Percentiles rank a stretch among this genome's conserved stretches.
These are phyloP conservation scores for Phaeosphaeria sp. DNA, from an alignment of 2,329 filamentous ascomycete genomes.

Conservation along the genomic window DNA sequence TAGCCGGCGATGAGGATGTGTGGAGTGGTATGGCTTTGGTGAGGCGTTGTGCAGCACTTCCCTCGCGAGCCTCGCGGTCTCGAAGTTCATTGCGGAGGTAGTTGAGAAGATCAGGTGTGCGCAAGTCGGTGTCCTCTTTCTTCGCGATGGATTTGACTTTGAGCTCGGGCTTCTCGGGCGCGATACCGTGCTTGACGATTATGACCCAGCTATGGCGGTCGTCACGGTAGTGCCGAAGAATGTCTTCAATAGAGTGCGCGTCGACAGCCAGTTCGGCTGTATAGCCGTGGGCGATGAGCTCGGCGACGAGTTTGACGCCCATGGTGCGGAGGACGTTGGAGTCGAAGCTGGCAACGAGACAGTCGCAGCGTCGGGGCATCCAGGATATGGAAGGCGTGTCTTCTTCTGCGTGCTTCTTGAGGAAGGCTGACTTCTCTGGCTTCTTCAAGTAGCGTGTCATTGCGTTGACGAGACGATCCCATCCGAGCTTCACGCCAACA, in stretches of 20 bases:
- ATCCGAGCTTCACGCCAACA: conserved; percentile 90
- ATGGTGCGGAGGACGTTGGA: conserved; percentile 74
- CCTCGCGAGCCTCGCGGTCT: conserved; percentile 72
- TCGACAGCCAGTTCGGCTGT: conserved; percentile 87
- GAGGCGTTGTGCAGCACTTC: conserved; percentile 47
- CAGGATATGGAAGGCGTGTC: conserved; percentile 43
- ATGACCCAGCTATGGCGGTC: conserved; percentile 86
- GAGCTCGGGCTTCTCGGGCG: conserved; percentile 60
- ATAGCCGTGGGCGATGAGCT: conserved; percentile 82
- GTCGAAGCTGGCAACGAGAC: conserved; percentile 89
- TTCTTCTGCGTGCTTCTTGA: conserved; percentile 75
- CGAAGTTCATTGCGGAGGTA: conserved; percentile 85
- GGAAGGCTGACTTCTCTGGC: conserved; percentile 57
- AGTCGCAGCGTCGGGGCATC: conserved; percentile 71
- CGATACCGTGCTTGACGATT: conserved; percentile 79
- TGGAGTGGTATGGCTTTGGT: conserved; percentile 29
- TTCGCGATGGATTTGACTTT: conserved; percentile 81
- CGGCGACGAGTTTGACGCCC: conserved; percentile 78
- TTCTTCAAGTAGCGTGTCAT: conserved; percentile 62
- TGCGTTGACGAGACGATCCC: conserved; percentile 76
- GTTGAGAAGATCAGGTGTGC: conserved; percentile 72
- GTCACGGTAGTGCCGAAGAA: conserved; percentile 77
- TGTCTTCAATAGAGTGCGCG: conserved; percentile 77
- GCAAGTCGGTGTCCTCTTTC: conserved; percentile 79
- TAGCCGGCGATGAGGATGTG: conserved; percentile 21